These are phyloP conservation scores for Haplographium delicatum DNA, from an alignment of 495 filamentous ascomycete genomes.

Conservation along the genomic window DNA sequence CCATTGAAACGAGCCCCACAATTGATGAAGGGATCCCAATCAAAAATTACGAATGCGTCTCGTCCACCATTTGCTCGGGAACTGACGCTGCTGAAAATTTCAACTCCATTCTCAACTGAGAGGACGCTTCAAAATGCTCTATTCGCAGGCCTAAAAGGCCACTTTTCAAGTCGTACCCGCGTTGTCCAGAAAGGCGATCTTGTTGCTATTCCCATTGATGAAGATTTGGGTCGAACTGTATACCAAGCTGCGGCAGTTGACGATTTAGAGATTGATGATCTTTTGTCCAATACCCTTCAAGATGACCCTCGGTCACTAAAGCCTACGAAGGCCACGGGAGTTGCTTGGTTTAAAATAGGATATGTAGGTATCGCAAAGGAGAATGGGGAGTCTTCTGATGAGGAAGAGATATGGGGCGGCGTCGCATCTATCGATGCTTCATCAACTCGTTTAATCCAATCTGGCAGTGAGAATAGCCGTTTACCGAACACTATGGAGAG, in stretches of 20 bases:
- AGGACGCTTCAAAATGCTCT: conserved; percentile 75
- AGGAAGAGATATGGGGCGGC: conserved; percentile 73
- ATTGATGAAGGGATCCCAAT: conserved; percentile 32
- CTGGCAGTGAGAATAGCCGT: conserved; percentile 73
- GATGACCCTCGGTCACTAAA: conserved; percentile 30
- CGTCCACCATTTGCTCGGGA: conserved; percentile 84
- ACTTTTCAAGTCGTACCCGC: conserved; percentile 74
- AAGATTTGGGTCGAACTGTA: conserved; percentile 68
- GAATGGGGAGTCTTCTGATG: conserved; percentile 37
- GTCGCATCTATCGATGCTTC: conserved; percentile 76
- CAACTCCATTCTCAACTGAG: conserved; percentile 83
- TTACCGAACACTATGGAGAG: conserved; percentile 67
- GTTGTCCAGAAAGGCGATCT: conserved; percentile 82
- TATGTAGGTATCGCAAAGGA: conserved; percentile 59
- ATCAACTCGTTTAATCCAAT: conserved; percentile 80
- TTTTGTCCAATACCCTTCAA: conserved; percentile 34
- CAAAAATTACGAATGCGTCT: conserved; percentile 49
- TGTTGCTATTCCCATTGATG: conserved; percentile 80
- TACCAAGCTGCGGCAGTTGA: conserved; percentile 57
- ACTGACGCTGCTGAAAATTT: conserved; percentile 83
- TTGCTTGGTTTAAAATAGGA: conserved; percentile 87
- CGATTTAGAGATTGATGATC: conserved; percentile 62
- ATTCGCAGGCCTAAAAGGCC: conserved; percentile 75
- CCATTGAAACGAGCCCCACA: conserved; percentile 47
- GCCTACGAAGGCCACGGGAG: conserved; percentile 44